Base-by-base conservation (phyloP, 1,139 yeast genomes). In the Chernovozyma sophiae-reginae region DNA sequence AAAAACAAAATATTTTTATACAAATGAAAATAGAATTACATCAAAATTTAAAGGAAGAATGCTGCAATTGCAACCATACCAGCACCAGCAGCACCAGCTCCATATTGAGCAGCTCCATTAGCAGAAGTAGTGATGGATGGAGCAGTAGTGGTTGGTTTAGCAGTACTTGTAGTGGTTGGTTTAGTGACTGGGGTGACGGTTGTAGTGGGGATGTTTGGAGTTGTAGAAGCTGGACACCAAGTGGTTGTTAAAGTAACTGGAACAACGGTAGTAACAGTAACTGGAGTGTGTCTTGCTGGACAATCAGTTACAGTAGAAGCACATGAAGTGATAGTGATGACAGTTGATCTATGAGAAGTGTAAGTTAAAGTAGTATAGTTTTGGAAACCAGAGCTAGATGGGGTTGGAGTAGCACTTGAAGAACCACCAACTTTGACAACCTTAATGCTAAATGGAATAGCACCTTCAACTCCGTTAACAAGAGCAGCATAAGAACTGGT, bases 301-400 rank as follows among this genome's bases (percentile, higher is more conserved):
- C 72, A 68, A 59, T 65, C 51, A 43, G 71, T 59, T 43, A 58
- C 65, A 31, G 52, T 47, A 30, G 60, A 50, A 46, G 55, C 70
- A 60, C 75, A 69, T 44, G 60, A 59, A 47, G 74, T 68, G 61
- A 69, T 58, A 54, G 73, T 66, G 39, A 60, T 65, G 51, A 60
- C 54, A 41, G 64, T 57, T 43, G 62, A 51, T 32, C 50, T 30
- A 35, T 44, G 35, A 41, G 56, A 60, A 42, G 65, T 59, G 40
- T 39, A 31, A 24, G 41, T 38, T 30, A 32, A 24, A 18, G 35
- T 36, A 13, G 37, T 39, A 16, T 35, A 27, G 25, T 32, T 36
- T 11, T 12, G 10, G 34, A 22, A 34, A 18, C 39, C 39, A 6
- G 37, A 31, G 10, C 29, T 11, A n/a, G 25, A 13, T 11, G 36